phyloP scores from a whole-genome alignment of 257 asterid genomes.

The Solanum stenotomum region DNA sequence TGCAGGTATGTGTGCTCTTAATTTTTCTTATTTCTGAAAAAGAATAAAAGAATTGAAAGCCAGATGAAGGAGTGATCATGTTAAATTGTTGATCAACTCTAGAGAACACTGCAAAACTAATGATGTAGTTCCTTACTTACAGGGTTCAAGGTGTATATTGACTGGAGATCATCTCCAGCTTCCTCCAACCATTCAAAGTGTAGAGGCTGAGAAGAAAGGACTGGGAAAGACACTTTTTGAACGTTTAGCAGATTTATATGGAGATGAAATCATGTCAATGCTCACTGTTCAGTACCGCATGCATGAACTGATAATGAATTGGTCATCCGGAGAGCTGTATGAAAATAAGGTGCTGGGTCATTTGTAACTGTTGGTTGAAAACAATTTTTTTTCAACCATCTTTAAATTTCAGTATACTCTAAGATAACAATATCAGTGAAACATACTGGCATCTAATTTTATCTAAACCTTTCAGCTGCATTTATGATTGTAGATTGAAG shows the following conservation, averaged over 20 bases:
- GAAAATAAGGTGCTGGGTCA: constrained; percentile 63
- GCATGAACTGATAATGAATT: constrained; percentile 88
- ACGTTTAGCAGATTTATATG: constrained; percentile 81
- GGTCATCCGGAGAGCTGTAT: constrained; percentile 90
- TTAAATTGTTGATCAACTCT: not conserved
- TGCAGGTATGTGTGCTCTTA: not conserved
- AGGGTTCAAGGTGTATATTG: constrained; percentile 90
- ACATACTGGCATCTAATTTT: not conserved
- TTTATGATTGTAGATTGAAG: constrained; percentile 52
- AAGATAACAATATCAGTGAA: not conserved
- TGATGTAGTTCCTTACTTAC: constrained; percentile 7
- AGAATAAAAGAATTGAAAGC: not conserved
- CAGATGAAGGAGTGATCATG: not conserved
- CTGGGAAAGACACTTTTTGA: constrained; percentile 91
- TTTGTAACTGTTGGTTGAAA: not conserved
- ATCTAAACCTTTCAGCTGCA: constrained; percentile 7
- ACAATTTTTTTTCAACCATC: not conserved
- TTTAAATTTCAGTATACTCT: not conserved
- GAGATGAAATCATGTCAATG: constrained; percentile 75
- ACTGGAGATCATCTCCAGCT: constrained; percentile 98
- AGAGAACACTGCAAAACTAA: constrained; percentile 3
- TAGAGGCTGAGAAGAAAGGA: constrained; percentile 94
- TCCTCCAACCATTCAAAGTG: constrained; percentile 97
- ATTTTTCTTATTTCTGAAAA: not conserved
- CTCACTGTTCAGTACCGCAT: constrained; percentile 98